phyloP scores from a whole-genome alignment of 208 protist genomes.

The Jaenimonas drosophilae region DNA sequence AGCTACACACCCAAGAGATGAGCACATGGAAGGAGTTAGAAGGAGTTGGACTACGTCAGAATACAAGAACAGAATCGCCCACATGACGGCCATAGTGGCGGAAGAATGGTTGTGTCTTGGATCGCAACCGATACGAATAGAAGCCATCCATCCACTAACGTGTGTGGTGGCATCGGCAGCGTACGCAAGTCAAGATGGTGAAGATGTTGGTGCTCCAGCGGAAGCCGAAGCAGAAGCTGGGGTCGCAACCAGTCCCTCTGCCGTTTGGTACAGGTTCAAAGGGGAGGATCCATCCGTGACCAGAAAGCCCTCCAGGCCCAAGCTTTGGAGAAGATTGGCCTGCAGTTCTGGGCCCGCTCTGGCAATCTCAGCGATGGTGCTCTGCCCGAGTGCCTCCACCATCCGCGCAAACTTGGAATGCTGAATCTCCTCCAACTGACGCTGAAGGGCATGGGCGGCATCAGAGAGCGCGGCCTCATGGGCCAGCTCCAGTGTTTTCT shows the following conservation, averaged over 20 bases:
- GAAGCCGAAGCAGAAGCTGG: conserved; percentile 1
- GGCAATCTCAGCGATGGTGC: conserved; percentile 73
- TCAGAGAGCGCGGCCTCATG: conserved; percentile 25
- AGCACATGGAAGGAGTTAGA: too few relatives aligned
- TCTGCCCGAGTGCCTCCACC: conserved; percentile 53
- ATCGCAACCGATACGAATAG: background rate
- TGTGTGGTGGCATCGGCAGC: conserved; percentile 3
- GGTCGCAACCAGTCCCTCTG: conserved; percentile 47
- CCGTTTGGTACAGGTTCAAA: conserved; percentile 88
- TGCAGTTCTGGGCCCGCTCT: conserved; percentile 77
- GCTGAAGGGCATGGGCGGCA: conserved; percentile 19
- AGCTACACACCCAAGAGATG: too few relatives aligned
- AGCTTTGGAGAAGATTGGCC: conserved; percentile 50
- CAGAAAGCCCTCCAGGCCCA: conserved; percentile 84
- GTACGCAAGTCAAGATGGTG: too few relatives aligned
- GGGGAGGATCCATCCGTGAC: conserved; percentile 89
- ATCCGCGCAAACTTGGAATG: conserved; percentile 33
- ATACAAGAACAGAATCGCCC: conserved; percentile 8
- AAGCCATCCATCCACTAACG: background rate
- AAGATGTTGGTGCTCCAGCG: too few relatives aligned
- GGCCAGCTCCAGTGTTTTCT: conserved; percentile 19
- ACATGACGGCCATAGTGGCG: too few relatives aligned
- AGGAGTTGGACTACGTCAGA: too few relatives aligned
- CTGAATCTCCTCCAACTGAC: conserved; percentile 23
- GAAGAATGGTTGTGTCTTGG: background rate